phyloP scores from a whole-genome alignment of 2,329 filamentous ascomycete species.

The Cordyceps militaris region DNA sequence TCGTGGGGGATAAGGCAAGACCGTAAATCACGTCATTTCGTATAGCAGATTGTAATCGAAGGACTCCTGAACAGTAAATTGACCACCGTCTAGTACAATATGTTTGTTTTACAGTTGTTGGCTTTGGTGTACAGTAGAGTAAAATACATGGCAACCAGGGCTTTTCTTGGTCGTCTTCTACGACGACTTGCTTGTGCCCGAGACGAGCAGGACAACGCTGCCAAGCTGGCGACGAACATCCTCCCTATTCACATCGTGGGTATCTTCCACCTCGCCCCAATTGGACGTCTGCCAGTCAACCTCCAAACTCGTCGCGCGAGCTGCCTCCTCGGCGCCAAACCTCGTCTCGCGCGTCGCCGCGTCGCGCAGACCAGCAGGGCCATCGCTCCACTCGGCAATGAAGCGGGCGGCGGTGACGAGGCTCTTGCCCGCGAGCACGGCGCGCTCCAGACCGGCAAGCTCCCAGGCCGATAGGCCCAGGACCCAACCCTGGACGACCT shows the following conservation, averaged over 20 bases:
- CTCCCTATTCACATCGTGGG: slow-evolving; percentile 91
- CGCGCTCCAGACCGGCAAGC: slow-evolving; percentile 79
- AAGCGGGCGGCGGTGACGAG: slow-evolving; percentile 70
- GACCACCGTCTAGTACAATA: background rate
- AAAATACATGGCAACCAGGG: background rate
- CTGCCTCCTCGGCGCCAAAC: slow-evolving; percentile 77
- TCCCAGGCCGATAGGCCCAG: slow-evolving; percentile 66
- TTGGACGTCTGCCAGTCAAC: slow-evolving; percentile 82
- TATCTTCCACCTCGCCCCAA: slow-evolving; percentile 98
- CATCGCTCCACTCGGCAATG: slow-evolving; percentile 81
- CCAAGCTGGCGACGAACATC: slow-evolving; percentile 83
- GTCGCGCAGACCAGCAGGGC: slow-evolving; percentile 45
- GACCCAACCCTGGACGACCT: slow-evolving; percentile 74
- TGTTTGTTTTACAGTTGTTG: background rate
- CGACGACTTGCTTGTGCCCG: slow-evolving; percentile 39
- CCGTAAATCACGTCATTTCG: background rate
- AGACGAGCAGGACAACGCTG: slow-evolving; percentile 75
- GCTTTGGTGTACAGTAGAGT: slow-evolving; percentile 4
- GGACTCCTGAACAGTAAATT: background rate
- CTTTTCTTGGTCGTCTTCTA: background rate
- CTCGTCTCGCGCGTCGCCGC: slow-evolving; percentile 24
- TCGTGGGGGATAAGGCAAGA: background rate
- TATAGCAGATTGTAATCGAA: background rate
- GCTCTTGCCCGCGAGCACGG: slow-evolving; percentile 78
- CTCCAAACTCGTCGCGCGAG: slow-evolving; percentile 70